Evolutionary conservation across 108 stramenopile genomes (phyloP), one percentile per base, ranked within the genome.

Genomic region (Nitzschia sp.): DNA sequence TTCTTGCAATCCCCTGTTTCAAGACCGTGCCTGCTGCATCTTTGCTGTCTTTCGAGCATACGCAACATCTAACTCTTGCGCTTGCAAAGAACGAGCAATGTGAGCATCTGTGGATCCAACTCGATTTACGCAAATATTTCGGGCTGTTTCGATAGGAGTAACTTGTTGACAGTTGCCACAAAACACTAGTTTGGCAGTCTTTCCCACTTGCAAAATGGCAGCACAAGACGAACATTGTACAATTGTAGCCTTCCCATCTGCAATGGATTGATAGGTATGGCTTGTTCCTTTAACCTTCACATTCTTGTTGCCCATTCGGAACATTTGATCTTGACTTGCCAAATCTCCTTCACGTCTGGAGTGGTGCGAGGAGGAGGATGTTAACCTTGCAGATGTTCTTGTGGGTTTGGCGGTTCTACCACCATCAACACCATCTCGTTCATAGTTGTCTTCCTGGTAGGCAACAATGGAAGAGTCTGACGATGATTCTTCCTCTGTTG

Each of bases 201-300:
- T 20, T 11, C 54, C 66, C 8, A 67, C 54, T 43, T 67, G 66
- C 10, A 67, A 41, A 22, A 67, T 56, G 20, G 66, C 54, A 22
- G 41, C 22, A 34, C 66, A 67, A 17, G 66, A 43, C 24, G 66
- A 43, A 29, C 66, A 67, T 37, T 67, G 66, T 2, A 67, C 66
- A 43, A 67, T 54, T 2, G 22, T 67, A 24, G 66, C 66, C 2
- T 25, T 15, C 2, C 66, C 66, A 11, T 41, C 40, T 37, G 41
- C n/a, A 42, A 67, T 67, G 6, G 66, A 40, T n/a, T 56, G 22
- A 43, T 55, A 55, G 41, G 54, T 41, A 43, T 54, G 53, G 17
- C 54, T 12, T 10, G 66, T 67, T 10, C 66, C 66, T 26, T 67
- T 54, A 24, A 67, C 54, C 10, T 20, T 12, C 14, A 67, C 10